Evolutionary conservation across 2,329 filamentous ascomycete genomes (phyloP).

Genomic region (Fusarium papillatum): DNA sequence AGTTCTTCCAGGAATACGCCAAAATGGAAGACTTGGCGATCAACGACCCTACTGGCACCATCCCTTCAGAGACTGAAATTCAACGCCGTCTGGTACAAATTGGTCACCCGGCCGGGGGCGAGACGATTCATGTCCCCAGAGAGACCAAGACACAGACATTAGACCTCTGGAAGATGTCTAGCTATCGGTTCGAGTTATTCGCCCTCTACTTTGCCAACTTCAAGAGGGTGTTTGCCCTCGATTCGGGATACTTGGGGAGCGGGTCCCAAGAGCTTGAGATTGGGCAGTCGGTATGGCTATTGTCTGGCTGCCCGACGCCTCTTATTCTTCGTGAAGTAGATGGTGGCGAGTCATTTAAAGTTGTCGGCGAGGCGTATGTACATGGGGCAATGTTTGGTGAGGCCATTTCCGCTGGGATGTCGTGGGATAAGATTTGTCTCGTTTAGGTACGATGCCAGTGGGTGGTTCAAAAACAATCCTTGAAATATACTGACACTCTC

Average conservation of each 20-base stretch:
- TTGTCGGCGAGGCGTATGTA: not conserved
- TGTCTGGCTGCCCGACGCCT: not conserved
- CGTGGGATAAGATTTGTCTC: not conserved
- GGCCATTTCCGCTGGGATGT: not conserved
- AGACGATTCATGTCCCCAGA: not conserved
- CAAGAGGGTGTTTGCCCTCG: not conserved
- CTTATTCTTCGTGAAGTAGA: not conserved
- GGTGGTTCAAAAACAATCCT: too few species aligned
- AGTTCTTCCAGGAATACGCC: not conserved
- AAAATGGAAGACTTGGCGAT: not conserved
- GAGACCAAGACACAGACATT: not conserved
- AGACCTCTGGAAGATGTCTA: not conserved
- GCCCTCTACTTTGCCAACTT: not conserved
- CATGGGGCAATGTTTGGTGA: not conserved
- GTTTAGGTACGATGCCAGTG: not conserved
- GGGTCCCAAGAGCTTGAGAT: not conserved
- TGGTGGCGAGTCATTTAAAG: not conserved
- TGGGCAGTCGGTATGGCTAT: not conserved
- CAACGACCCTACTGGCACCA: not conserved
- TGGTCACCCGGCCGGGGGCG: not conserved
- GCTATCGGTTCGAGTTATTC: not conserved
- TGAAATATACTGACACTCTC: not conserved
- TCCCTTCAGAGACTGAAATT: not conserved
- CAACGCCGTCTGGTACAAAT: not conserved
- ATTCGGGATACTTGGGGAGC: not conserved